Percentiles rank a stretch among this genome's conserved stretches.
Conservation (phyloP, 179 eudicot species). For the Drosera spatulata region DNA sequence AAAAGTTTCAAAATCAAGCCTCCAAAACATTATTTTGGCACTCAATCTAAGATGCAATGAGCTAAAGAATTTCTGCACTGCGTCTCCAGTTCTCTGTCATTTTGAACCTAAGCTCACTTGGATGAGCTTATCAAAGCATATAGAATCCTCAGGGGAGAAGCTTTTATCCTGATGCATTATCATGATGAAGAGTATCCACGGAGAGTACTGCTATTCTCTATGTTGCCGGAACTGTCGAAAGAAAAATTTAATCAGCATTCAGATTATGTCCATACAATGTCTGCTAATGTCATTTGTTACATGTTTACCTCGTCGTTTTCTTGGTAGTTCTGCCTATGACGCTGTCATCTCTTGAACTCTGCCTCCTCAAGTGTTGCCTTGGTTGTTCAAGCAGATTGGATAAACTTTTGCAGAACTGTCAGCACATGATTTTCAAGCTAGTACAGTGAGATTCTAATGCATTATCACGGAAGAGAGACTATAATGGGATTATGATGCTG, state of each 20-base stretch:
- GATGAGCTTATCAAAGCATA: too few relatives aligned
- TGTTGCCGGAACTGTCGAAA: neutral
- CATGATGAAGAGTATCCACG: constrained; percentile 5
- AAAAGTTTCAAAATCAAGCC: too few relatives aligned
- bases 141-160: too few relatives aligned
- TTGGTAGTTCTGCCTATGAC: constrained; percentile 1
- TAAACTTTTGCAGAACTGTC: constrained; percentile 49
- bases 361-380: neutral
- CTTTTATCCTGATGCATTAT: neutral
- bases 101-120: too few relatives aligned
- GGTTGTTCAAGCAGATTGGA: constrained; percentile 28
- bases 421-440: constrained; percentile 1
- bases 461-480: neutral
- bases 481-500: neutral
- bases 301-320: neutral
- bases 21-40: too few relatives aligned
- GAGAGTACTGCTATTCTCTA: neutral
- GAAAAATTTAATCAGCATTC: neutral
- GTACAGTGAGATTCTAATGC: neutral
- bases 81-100: too few relatives aligned
- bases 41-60: too few relatives aligned
- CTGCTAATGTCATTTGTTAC: neutral
- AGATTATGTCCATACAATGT: neutral
- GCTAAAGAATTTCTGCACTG: too few relatives aligned
- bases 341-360: constrained; percentile 11